phyloP scores from a whole-genome alignment of 805 yeast genomes.

The Lipomyces yamadae region DNA sequence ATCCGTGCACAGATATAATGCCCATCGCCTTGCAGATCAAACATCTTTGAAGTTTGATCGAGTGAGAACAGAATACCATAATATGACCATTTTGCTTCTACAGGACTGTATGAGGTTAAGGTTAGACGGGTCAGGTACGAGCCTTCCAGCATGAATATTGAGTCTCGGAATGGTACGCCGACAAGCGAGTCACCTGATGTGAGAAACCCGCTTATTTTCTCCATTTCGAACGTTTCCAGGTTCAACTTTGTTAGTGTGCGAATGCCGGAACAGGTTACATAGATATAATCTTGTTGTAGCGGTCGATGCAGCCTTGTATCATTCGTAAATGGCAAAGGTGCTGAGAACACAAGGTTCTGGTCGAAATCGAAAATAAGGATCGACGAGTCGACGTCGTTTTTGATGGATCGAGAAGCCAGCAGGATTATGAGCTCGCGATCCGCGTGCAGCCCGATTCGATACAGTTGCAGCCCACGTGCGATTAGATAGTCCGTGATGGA shows the following conservation, averaged over 20 bases:
- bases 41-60: constrained; percentile 36
- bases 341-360: constrained; percentile 25
- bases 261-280: constrained; percentile 36
- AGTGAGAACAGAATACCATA: constrained; percentile 35
- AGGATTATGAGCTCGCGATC: constrained; percentile 26
- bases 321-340: constrained; percentile 19
- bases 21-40: constrained; percentile 38
- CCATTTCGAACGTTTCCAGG: constrained; percentile 15
- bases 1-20: constrained; percentile 36
- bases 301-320: constrained; percentile 32
- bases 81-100: constrained; percentile 34
- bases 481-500: constrained; percentile 9
- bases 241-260: constrained; percentile 31
- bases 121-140: constrained; percentile 36
- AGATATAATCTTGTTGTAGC: constrained; percentile 24
- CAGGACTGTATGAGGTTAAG: constrained; percentile 24
- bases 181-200: constrained; percentile 36
- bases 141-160: constrained; percentile 37
- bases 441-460: constrained; percentile 28
- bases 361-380: constrained; percentile 30
- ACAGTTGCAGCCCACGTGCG: constrained; percentile 8
- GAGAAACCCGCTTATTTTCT: constrained; percentile 30
- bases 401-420: constrained; percentile 21
- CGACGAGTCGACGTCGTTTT: constrained; percentile 26
- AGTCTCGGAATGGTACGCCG: constrained; percentile 37